Evolutionary conservation across 2,329 filamentous ascomycete genomes (phyloP), one percentile per base, ranked within the genome.

Genomic region (Scedosporium minutisporum): DNA sequence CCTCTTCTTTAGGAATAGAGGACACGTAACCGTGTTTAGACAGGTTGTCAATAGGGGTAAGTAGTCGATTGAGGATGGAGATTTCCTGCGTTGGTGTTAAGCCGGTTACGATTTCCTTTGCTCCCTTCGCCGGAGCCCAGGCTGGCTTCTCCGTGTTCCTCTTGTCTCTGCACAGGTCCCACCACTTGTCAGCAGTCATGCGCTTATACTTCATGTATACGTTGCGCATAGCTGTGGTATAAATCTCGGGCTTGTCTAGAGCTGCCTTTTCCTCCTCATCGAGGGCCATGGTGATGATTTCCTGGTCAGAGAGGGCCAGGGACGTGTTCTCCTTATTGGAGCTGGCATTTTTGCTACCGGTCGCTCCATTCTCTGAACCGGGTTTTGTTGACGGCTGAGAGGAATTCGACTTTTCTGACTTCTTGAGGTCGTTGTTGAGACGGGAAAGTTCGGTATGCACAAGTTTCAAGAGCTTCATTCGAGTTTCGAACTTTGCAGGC

Each of bases 161-260:
- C 60, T 61, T 61, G 33, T 84, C 80, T 64, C 84, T 83, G 57
- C 64, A 61, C 27, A 64, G 59, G 53, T 62, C 62, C 38, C 61
- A 27, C 91, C 93, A 97, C 57, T 90, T 82, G 3, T 82, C 79
- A 3, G 85, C 70, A 0, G 78, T 79, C 89, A 96, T 93, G 65
- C 88, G 88, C 70, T 88, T 91, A 70, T 92, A 86, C 53, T 81
- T 80, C 68, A 89, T 82, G 64, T 97, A 88, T 41, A 86, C 86
- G 66, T 91, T 89, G 71, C 93, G 96, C 72, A 97, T 85, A 27
- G 92, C 79, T 68, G 96, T 96, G 6, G 82, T 79, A 70, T 99
- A 99, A 29, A 97, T 85, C 0, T 82, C 75, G 1, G 82, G 76
- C 64, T 87, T 87, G 16, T 87, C 85, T 12, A 79, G 79, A 1